Evolutionary conservation across 768 basidiomycete genomes (phyloP).

Genomic region (Boletus vinaceobasis): DNA sequence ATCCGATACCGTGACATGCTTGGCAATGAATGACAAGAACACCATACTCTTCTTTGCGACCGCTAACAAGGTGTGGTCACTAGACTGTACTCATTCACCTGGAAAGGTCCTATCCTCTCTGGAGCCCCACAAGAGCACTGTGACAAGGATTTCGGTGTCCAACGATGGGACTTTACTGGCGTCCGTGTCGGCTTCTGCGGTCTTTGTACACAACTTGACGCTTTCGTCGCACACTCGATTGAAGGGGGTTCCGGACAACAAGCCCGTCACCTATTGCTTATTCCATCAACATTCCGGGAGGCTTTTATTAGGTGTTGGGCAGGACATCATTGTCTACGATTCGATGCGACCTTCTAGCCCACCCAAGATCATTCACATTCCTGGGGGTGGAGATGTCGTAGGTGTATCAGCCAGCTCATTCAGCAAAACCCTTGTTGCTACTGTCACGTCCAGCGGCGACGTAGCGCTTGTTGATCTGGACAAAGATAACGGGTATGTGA

Average conservation of each 20-base stretch:
- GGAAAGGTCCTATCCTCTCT: conserved; percentile 47
- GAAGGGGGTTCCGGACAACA: conserved; percentile 45
- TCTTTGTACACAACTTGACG: conserved; percentile 59
- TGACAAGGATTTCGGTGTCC: conserved; percentile 57
- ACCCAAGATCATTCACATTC: conserved; percentile 47
- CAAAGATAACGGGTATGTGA: conserved; percentile 64
- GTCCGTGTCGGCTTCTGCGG: conserved; percentile 48
- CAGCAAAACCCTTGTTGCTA: conserved; percentile 68
- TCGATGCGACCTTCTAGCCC: conserved; percentile 55
- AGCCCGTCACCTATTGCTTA: conserved; percentile 44
- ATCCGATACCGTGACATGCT: conserved; percentile 25
- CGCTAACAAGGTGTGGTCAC: conserved; percentile 43
- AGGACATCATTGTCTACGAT: conserved; percentile 60
- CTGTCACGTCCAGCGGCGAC: conserved; percentile 50
- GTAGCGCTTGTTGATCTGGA: conserved; percentile 67
- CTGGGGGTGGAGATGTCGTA: conserved; percentile 50
- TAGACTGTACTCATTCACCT: conserved; percentile 43
- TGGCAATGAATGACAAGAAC: conserved; percentile 34
- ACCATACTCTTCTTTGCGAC: conserved; percentile 47
- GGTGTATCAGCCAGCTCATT: conserved; percentile 67
- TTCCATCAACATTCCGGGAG: conserved; percentile 65
- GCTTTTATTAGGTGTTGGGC: conserved; percentile 52
- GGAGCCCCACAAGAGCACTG: conserved; percentile 45
- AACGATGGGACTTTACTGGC: conserved; percentile 57
- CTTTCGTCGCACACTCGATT: conserved; percentile 52